phyloP scores from a whole-genome alignment of 805 yeast genomes.

The Suhomyces kilbournensis region DNA sequence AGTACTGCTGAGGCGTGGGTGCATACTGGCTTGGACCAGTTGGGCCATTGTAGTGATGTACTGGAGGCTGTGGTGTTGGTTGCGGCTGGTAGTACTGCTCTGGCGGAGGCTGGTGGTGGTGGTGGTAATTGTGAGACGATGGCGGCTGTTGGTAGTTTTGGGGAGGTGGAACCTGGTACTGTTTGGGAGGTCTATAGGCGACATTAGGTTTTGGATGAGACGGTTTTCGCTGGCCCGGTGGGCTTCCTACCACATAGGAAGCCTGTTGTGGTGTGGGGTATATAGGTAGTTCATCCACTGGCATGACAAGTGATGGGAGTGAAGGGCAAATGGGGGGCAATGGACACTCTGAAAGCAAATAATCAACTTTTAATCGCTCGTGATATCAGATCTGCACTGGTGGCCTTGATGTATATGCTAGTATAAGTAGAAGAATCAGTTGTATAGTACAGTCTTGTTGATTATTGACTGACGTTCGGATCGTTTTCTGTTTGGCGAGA shows the following conservation, averaged over 20 bases:
- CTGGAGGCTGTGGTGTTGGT: conserved; percentile 9
- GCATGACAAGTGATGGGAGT: conserved; percentile 11
- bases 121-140: conserved; percentile 9
- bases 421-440: too few species aligned
- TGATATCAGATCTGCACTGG: too few species aligned
- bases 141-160: conserved; percentile 10
- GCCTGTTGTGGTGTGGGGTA: conserved; percentile 48
- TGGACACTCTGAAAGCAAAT: too few species aligned
- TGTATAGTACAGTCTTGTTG: too few species aligned
- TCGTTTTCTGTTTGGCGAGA: too few species aligned
- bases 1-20: conserved; percentile 9
- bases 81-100: conserved; percentile 9
- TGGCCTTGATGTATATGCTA: too few species aligned
- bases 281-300: conserved; percentile 39
- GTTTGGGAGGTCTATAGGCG: conserved; percentile 10
- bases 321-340: background rate
- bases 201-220: conserved; percentile 4
- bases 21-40: conserved; percentile 15
- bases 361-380: too few species aligned
- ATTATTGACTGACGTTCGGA: too few species aligned
- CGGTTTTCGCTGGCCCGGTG: conserved; percentile 6
- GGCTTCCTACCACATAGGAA: conserved; percentile 25
- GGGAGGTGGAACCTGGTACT: conserved; percentile 6
- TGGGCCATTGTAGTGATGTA: conserved; percentile 13
- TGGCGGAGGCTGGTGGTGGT: conserved; percentile 6